Conservation (phyloP, 108 stramenopile species). For the Fistulifera solaris region DNA sequence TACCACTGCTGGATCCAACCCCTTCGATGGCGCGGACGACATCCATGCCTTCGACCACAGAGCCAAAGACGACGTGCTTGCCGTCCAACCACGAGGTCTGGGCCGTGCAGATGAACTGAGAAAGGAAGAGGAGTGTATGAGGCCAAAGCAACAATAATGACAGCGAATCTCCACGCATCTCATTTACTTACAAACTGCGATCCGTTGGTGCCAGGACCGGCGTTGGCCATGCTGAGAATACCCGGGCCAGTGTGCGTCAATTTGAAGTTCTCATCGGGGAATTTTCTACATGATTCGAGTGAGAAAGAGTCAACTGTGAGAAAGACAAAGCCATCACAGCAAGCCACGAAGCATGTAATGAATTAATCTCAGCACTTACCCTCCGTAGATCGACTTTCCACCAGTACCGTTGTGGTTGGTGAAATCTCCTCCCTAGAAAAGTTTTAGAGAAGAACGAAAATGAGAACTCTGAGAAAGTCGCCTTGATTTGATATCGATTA, state of each 20-base stretch:
- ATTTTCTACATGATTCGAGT: constrained; percentile 11
- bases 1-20: constrained; percentile 67
- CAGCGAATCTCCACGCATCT: neutral
- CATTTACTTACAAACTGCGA: constrained; percentile 14
- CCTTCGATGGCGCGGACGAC: constrained; percentile 85
- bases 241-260: constrained; percentile 76
- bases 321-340: constrained; percentile 11
- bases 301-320: constrained; percentile 8
- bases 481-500: too few relatives aligned
- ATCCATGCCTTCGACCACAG: constrained; percentile 82
- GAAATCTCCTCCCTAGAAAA: constrained; percentile 83
- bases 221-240: constrained; percentile 83
- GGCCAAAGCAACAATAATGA: constrained; percentile 1
- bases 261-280: constrained; percentile 92
- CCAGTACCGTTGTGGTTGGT: constrained; percentile 89
- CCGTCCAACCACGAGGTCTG: constrained; percentile 91
- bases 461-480: too few relatives aligned
- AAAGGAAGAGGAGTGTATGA: constrained; percentile 13
- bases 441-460: neutral
- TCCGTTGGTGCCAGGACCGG: constrained; percentile 58
- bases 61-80: constrained; percentile 82
- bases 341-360: constrained; percentile 1
- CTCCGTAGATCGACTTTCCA: constrained; percentile 31
- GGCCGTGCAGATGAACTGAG: constrained; percentile 84
- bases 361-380: constrained; percentile 13